Conservation (phyloP, 2,329 filamentous ascomycete species). For the Plectosphaerella cucumerina region DNA sequence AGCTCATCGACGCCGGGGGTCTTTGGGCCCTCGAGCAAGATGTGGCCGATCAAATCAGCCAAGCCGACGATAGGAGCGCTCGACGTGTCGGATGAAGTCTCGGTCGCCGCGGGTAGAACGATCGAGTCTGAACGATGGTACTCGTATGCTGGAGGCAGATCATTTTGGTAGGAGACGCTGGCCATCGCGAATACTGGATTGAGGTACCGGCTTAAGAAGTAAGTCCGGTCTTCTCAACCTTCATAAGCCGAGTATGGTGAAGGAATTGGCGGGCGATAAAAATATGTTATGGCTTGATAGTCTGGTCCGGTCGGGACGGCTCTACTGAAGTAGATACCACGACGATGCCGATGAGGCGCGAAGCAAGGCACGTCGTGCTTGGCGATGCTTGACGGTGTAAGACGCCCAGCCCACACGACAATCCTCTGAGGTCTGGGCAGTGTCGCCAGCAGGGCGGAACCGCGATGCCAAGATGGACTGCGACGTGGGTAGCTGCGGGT, state of each 20-base stretch:
- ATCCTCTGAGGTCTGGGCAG: too few species aligned
- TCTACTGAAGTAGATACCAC: too few species aligned
- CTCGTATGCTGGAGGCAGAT: not conserved
- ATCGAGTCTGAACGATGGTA: not conserved
- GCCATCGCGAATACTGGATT: not conserved
- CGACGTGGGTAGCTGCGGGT: too few species aligned
- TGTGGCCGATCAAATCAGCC: not conserved
- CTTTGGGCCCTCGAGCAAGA: not conserved
- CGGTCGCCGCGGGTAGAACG: not conserved
- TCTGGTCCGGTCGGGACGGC: too few species aligned
- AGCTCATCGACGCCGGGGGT: not conserved
- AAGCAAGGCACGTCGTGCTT: too few species aligned
- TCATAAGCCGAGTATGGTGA: not conserved
- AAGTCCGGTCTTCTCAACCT: too few species aligned
- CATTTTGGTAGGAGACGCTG: not conserved
- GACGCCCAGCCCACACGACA: too few species aligned
- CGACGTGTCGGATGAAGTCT: not conserved
- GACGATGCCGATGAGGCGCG: too few species aligned
- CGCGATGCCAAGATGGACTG: too few species aligned
- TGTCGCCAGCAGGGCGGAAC: too few species aligned
- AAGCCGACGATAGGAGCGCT: not conserved
- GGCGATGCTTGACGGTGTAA: too few species aligned
- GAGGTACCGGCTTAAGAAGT: not conserved
- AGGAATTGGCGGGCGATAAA: not conserved
- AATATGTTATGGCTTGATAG: too few species aligned